Percentiles rank a stretch among this genome's conserved stretches.
phyloP scores from a whole-genome alignment of 192 early-diverging fungal species.

The Helicostylum pulchrum region DNA sequence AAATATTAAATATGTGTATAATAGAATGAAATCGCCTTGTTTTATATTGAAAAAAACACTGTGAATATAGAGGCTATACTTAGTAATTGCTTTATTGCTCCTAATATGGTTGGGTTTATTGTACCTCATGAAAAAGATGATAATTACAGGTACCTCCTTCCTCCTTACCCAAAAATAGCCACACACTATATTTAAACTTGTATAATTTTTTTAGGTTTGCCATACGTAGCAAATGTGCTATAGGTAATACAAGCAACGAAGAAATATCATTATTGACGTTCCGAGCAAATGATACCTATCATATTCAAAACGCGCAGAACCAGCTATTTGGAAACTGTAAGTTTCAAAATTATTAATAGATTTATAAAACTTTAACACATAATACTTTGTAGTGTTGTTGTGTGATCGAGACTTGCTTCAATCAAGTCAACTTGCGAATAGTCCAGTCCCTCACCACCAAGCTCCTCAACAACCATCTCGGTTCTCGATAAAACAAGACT shows the following conservation, averaged over 20 bases:
- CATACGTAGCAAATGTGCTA: slow-evolving; percentile 12
- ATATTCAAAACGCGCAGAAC: slow-evolving; percentile 15
- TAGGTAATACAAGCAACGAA: slow-evolving; percentile 9
- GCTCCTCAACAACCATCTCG: not conserved
- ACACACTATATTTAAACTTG: too few relatives aligned
- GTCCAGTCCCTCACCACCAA: not conserved
- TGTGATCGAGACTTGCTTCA: slow-evolving; percentile 9
- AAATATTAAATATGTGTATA: not conserved
- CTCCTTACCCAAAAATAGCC: too few relatives aligned
- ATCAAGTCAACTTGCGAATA: not conserved
- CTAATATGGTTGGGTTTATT: slow-evolving; percentile 11
- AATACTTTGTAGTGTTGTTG: not conserved
- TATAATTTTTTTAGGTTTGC: slow-evolving; percentile 9
- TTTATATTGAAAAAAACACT: slow-evolving; percentile 4
- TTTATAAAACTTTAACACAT: too few relatives aligned
- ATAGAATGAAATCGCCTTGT: slow-evolving; percentile 9
- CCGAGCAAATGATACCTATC: not conserved
- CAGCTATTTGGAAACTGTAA: slow-evolving; percentile 15
- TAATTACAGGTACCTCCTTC: slow-evolving; percentile 1
- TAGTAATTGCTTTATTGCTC: slow-evolving; percentile 3
- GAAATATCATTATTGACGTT: slow-evolving; percentile 13
- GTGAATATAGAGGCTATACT: slow-evolving; percentile 6
- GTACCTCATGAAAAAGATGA: slow-evolving; percentile 4
- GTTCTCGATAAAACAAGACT: slow-evolving; percentile 5
- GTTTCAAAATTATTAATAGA: not conserved